Evolutionary conservation across 2,329 filamentous ascomycete genomes (phyloP).

Genomic region (Exophiala mesophila): DNA sequence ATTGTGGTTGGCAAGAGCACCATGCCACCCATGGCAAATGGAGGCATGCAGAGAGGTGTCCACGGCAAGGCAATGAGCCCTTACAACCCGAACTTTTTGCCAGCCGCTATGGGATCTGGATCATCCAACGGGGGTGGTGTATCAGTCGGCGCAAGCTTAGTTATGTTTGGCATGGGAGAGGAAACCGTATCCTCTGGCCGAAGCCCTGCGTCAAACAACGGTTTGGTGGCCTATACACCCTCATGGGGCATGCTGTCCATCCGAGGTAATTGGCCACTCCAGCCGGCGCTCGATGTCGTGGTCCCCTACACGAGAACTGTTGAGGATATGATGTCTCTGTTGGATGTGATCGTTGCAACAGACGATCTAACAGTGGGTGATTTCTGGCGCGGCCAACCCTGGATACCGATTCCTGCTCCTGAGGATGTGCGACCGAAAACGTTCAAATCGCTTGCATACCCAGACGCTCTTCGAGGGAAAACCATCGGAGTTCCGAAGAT

Average conservation of each 20-base stretch:
- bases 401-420: slow-evolving; percentile 25
- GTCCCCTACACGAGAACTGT: slow-evolving; percentile 47
- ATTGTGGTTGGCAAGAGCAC: slow-evolving; percentile 32
- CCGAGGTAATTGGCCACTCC: slow-evolving; percentile 49
- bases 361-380: slow-evolving; percentile 13
- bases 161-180: slow-evolving; percentile 46
- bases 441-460: slow-evolving; percentile 31
- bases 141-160: slow-evolving; percentile 46
- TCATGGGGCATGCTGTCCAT: slow-evolving; percentile 47
- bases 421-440: slow-evolving; percentile 33
- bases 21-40: slow-evolving; percentile 53
- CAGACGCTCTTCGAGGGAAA: slow-evolving; percentile 10
- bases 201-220: slow-evolving; percentile 51
- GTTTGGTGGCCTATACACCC: slow-evolving; percentile 49
- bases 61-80: slow-evolving; percentile 55
- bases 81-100: slow-evolving; percentile 49
- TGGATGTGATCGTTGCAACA: slow-evolving; percentile 18
- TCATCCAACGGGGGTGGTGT: slow-evolving; percentile 53
- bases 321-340: slow-evolving; percentile 41
- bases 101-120: slow-evolving; percentile 48
- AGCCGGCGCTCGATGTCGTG: slow-evolving; percentile 48
- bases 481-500: slow-evolving; percentile 34
- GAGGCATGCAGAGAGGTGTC: slow-evolving; percentile 53
- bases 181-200: slow-evolving; percentile 52
- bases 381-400: slow-evolving; percentile 18